phyloP scores from a whole-genome alignment of 495 filamentous ascomycete species.

The Penicillium dipodomyicola region DNA sequence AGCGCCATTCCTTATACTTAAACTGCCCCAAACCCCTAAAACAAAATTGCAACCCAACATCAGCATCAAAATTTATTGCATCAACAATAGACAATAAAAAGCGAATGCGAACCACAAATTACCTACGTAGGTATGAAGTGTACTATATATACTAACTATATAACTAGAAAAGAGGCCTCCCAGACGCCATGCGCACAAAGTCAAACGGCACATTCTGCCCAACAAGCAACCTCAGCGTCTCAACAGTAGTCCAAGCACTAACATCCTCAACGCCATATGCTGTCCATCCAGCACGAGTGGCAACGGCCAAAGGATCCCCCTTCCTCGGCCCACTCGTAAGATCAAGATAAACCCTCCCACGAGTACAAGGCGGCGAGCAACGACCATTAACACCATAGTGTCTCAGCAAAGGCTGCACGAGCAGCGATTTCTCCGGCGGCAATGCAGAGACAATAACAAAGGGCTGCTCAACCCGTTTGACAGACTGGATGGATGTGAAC shows the following conservation, averaged over 20 bases:
- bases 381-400: slow-evolving; percentile 52
- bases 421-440: slow-evolving; percentile 70
- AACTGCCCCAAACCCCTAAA: no score
- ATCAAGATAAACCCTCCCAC: slow-evolving; percentile 77
- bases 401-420: slow-evolving; percentile 75
- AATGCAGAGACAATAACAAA: slow-evolving; percentile 79
- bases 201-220: slow-evolving; percentile 85
- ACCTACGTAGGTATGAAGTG: slow-evolving; percentile 2
- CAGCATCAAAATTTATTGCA: slow-evolving; percentile 14
- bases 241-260: slow-evolving; percentile 76
- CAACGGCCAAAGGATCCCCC: slow-evolving; percentile 65
- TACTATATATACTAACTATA: slow-evolving; percentile 4
- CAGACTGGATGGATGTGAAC: slow-evolving; percentile 74
- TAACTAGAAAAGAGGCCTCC: slow-evolving; percentile 60
- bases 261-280: slow-evolving; percentile 77
- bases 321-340: slow-evolving; percentile 68
- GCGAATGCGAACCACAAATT: neutral
- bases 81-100: neutral
- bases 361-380: slow-evolving; percentile 46
- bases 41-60: neutral
- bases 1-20: neutral
- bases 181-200: slow-evolving; percentile 76
- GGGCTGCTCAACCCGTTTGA: slow-evolving; percentile 70
- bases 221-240: slow-evolving; percentile 72
- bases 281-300: slow-evolving; percentile 69